Evolutionary conservation across 1,139 yeast species (phyloP).

Genomic region (Debaryomycetaceae sp.): DNA sequence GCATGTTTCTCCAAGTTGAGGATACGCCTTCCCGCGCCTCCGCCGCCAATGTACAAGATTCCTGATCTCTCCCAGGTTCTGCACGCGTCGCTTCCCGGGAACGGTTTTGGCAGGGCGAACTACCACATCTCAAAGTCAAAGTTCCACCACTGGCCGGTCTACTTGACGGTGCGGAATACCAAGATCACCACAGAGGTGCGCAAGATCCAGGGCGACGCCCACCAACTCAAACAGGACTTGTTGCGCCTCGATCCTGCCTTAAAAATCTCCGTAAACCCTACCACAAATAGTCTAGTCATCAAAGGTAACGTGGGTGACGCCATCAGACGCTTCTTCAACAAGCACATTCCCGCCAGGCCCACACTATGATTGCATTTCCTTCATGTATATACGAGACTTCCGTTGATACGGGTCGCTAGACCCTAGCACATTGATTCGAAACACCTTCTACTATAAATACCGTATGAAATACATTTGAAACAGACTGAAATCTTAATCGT

Average conservation of each 20-base stretch:
- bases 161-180: constrained; percentile 45
- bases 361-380: too few species aligned
- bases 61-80: constrained; percentile 19
- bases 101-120: constrained; percentile 30
- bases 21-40: constrained; percentile 10
- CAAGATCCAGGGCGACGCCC: constrained; percentile 50
- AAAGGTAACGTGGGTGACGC: constrained; percentile 47
- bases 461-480: too few species aligned
- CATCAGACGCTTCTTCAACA: constrained; percentile 27
- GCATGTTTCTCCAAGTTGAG: constrained; percentile 15
- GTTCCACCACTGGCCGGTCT: constrained; percentile 61
- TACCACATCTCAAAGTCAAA: constrained; percentile 46
- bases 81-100: constrained; percentile 22
- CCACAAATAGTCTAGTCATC: constrained; percentile 34
- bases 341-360: constrained; percentile 2
- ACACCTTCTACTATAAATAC: too few species aligned
- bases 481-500: too few species aligned
- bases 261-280: constrained; percentile 31
- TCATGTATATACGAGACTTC: too few species aligned
- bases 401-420: too few species aligned
- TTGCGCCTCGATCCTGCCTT: constrained; percentile 35
- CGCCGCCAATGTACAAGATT: constrained; percentile 9
- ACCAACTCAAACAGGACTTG: constrained; percentile 49
- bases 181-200: constrained; percentile 52
- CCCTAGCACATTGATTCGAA: too few species aligned